phyloP scores from a whole-genome alignment of 148 eudicot species.

The Persicaria tinctoria region DNA sequence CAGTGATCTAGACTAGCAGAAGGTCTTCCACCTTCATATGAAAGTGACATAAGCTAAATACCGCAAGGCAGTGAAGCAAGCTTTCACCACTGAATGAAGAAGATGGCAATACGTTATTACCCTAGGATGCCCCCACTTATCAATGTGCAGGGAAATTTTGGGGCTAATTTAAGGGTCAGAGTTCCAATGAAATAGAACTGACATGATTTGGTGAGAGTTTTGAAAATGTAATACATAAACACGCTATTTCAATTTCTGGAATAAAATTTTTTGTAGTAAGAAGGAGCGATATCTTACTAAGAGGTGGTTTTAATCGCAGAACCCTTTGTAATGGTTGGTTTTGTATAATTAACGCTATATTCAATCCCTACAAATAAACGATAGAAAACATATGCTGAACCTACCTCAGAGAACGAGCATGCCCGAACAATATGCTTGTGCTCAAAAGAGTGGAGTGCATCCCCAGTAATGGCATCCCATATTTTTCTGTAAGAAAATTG shows the following conservation, averaged over 20 bases:
- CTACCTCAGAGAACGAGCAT: conserved; percentile 92
- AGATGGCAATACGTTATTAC: not conserved
- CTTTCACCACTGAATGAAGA: not conserved
- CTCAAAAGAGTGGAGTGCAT: conserved; percentile 86
- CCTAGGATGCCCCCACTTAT: no score
- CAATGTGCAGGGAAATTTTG: not conserved
- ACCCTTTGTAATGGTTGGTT: not conserved
- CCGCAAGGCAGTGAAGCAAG: no score
- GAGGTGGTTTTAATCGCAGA: no score
- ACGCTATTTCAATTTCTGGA: not conserved
- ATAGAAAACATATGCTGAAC: not conserved
- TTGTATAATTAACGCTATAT: not conserved
- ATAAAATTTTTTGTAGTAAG: no score
- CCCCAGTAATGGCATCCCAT: conserved; percentile 97
- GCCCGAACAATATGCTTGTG: conserved; percentile 96
- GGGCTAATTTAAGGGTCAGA: not conserved
- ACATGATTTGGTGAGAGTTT: not conserved
- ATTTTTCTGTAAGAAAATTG: conserved; percentile 52
- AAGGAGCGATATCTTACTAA: no score
- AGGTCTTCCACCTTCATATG: no score
- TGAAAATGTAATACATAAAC: not conserved
- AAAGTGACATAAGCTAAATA: no score
- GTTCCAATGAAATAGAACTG: not conserved
- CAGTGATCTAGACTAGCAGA: no score
- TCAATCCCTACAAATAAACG: not conserved